phyloP scores from a whole-genome alignment of 495 filamentous ascomycete genomes.

The Penicillium psychrofluorescens region DNA sequence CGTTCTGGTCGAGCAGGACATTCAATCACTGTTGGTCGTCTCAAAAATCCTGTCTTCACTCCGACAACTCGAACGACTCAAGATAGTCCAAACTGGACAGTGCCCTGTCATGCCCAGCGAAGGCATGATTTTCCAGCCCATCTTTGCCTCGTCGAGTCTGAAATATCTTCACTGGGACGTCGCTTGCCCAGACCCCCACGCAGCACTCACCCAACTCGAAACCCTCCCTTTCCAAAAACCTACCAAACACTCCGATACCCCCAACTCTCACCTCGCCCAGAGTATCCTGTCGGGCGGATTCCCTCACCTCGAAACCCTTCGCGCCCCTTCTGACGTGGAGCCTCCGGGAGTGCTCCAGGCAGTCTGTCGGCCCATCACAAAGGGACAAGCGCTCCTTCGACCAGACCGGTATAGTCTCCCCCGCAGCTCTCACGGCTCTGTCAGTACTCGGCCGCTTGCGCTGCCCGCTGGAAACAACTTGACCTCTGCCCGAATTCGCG shows the following conservation, averaged over 20 bases:
- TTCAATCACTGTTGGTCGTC: conserved; percentile 62
- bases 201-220: conserved; percentile 34
- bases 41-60: conserved; percentile 69
- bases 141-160: conserved; percentile 61
- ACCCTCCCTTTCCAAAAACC: conserved; percentile 31
- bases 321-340: conserved; percentile 68
- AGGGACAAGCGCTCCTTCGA: conserved; percentile 39
- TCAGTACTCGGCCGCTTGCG: conserved; percentile 34
- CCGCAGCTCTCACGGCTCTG: conserved; percentile 40
- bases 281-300: conserved; percentile 66
- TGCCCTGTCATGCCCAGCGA: conserved; percentile 53
- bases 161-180: conserved; percentile 79
- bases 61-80: conserved; percentile 54
- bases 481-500: conserved; percentile 40
- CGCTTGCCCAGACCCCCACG: conserved; percentile 38
- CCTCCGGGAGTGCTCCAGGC: conserved; percentile 58
- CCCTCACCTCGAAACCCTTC: conserved; percentile 57
- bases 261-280: conserved; percentile 65
- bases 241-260: conserved; percentile 33
- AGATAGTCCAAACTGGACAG: conserved; percentile 56
- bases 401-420: conserved; percentile 43
- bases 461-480: conserved; percentile 39
- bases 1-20: conserved; percentile 56
- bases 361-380: conserved; percentile 55
- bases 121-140: conserved; percentile 55